Base-by-base conservation (phyloP, 2,329 filamentous ascomycete genomes). In the Penicillium psychrosexuale region DNA sequence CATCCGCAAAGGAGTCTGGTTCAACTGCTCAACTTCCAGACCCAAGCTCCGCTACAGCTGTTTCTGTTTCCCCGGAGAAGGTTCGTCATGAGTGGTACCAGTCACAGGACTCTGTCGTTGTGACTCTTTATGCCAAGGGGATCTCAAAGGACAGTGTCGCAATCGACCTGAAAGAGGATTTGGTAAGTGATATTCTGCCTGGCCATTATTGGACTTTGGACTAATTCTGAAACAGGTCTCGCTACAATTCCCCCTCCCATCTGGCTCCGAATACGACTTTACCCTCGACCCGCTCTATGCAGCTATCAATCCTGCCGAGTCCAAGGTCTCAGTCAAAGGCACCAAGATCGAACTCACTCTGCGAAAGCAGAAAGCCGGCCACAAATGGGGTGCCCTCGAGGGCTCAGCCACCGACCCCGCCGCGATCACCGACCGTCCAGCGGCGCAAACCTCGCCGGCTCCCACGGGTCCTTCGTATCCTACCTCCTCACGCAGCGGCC, bases 321-420 rank as follows among this genome's bases (percentile, higher is more conserved):
- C 84, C 19, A 86, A 79, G 42, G 83, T 78, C 62, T 82, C 79
- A 1, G 82, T 95, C 51, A 87, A 88, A 39, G 80, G 87, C 1
- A 90, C 85, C 66, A 96, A 96, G 71, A 80, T 96, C 51, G 91
- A 96, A 71, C 77, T 96, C 36, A 81, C 77, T 11, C 80, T 96
- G 15, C 80, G 80, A 57, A 96, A 96, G 72, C 77, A 80, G 38
- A 78, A 72, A 1, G 72, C 82, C 0, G 87, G 86, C 7, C 73
- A 80, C 47, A 92, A 90, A 69, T 94, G 90, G 90, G 72, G 79
- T 27, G 66, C 74, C 1, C 75, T 89, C 1, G 83, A 88, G 72
- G 75, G 77, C 15, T 69, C 69, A 15, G 67, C 71, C 43, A 60
- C 66, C 19, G 52, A 38, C 5, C 2, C 64, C 45, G 44, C 64